Base-by-base conservation (phyloP, 768 basidiomycete genomes). In the Tremella mesenterica region DNA sequence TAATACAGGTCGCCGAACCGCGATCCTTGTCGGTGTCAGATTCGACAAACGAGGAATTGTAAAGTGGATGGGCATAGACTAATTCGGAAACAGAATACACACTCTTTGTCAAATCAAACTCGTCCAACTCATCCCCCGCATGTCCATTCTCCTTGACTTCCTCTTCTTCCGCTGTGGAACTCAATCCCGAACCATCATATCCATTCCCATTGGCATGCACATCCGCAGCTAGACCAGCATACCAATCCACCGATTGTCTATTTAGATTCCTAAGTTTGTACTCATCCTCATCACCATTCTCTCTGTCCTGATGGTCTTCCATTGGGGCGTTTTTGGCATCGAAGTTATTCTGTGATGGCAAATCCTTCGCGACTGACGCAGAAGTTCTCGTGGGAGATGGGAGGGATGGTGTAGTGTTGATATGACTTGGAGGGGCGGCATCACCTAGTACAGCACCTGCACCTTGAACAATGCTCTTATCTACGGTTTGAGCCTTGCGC, bases 231-330 rank as follows among this genome's bases (percentile, higher is more conserved):
- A 93, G 78, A 28, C 84, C 85, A 47, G 83, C 80, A 68, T 88
- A 90, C 92, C 92, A 97, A 64, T 89, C 91, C 3, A 93, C 85
- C 6, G 84, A 85, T 71, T 90, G 85, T 54, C 83, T 77, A 63
- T 85, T 80, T 50, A 74, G 78, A 29, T 78, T 74, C 31, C 67
- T 36, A 26, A 53, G 26, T 2, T 45, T 16, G 4, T 58, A 31
- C 59, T 52, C 29, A 62, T 71, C 33, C 33, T 44, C 41, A 13
- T 44, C 21, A n/a, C n/a, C n/a, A n/a, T n/a, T n/a, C n/a, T n/a
- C n/a, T n/a, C n/a, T n/a, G n/a, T n/a, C n/a, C n/a, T n/a, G n/a
- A n/a, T n/a, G n/a, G n/a, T n/a, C n/a, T 16, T 41, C 38, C 8
- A 41, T n/a, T 5, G 38, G 38, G 14, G 38, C 38, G 14, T 41